Evolutionary conservation across 345 rosid genomes (phyloP).

Genomic region (Noccaea bulbosa): DNA sequence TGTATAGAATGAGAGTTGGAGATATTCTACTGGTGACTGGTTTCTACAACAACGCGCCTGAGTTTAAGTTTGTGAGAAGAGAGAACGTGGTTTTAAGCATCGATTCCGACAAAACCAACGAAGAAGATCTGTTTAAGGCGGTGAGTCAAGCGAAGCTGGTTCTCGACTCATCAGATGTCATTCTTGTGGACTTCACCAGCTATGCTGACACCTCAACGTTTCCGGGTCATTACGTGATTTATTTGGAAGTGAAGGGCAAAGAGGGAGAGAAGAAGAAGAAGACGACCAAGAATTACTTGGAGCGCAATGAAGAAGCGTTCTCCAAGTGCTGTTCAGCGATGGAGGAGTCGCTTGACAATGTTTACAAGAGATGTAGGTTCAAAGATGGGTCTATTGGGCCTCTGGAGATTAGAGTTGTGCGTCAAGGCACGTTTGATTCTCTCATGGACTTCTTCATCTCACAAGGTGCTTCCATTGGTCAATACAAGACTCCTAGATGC

Average conservation of each 20-base stretch:
- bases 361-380: conserved; percentile 72
- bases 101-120: conserved; percentile 86
- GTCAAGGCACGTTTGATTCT: conserved; percentile 67
- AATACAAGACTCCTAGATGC: conserved; percentile 94
- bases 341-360: conserved; percentile 76
- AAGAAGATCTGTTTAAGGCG: conserved; percentile 80
- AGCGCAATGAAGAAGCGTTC: conserved; percentile 52
- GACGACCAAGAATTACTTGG: background rate
- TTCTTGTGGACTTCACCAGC: conserved; percentile 71
- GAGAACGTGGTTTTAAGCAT: conserved; percentile 80
- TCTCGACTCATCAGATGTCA: conserved; percentile 61
- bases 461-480: conserved; percentile 85
- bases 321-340: conserved; percentile 65
- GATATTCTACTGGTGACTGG: conserved; percentile 83
- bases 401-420: conserved; percentile 78
- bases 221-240: conserved; percentile 91
- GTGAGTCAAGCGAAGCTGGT: conserved; percentile 55
- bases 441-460: conserved; percentile 83
- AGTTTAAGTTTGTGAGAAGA: conserved; percentile 77
- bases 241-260: conserved; percentile 59
- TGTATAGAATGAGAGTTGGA: conserved; percentile 82
- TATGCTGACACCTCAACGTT: conserved; percentile 69
- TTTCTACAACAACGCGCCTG: conserved; percentile 82
- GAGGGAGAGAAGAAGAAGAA: background rate
- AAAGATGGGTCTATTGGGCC: conserved; percentile 78